These are phyloP conservation scores for Trypanosoma mega DNA, from an alignment of 208 protist genomes.

Conservation along the genomic window DNA sequence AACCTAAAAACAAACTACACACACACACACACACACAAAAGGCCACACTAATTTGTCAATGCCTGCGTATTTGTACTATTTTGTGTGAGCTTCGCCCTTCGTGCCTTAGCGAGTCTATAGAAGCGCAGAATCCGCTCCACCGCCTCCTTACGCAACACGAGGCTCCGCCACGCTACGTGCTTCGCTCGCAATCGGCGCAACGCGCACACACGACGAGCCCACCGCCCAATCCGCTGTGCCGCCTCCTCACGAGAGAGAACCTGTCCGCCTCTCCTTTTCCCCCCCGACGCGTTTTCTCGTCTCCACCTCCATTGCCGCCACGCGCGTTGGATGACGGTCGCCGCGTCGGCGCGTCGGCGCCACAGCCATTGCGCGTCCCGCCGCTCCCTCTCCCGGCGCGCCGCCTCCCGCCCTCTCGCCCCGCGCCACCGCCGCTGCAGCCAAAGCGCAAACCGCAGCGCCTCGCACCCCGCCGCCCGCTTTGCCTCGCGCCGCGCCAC, in stretches of 20 bases:
- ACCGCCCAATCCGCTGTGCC: slow-evolving; percentile 4
- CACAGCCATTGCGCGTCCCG: slow-evolving; percentile 5
- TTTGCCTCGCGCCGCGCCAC: slow-evolving; percentile 5
- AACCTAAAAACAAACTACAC: too few species aligned
- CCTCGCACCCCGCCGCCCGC: background rate
- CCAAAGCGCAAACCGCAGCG: slow-evolving; percentile 1
- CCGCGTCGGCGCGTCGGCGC: slow-evolving; percentile 36
- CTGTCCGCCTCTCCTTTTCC: background rate
- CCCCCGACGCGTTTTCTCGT: background rate
- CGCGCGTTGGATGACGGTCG: slow-evolving; percentile 45
- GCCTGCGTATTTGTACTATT: too few species aligned
- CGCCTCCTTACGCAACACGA: slow-evolving; percentile 9
- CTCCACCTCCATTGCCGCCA: slow-evolving; percentile 28
- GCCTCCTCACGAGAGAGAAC: background rate
- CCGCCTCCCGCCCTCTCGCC: slow-evolving; percentile 13
- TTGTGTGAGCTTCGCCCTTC: background rate
- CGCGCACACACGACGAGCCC: slow-evolving; percentile 1
- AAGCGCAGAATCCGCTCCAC: slow-evolving; percentile 28
- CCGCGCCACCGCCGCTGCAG: slow-evolving; percentile 13
- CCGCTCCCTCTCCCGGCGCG: slow-evolving; percentile 1
- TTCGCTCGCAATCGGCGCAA: slow-evolving; percentile 1
- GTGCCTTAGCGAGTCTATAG: slow-evolving; percentile 13
- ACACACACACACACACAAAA: too few species aligned
- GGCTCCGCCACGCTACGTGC: background rate
- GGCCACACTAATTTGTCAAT: too few species aligned